Percentiles rank a stretch among this genome's conserved stretches.
Evolutionary conservation across 2,329 filamentous ascomycete species (phyloP).

Genomic region (Colletotrichum tofieldiae): DNA sequence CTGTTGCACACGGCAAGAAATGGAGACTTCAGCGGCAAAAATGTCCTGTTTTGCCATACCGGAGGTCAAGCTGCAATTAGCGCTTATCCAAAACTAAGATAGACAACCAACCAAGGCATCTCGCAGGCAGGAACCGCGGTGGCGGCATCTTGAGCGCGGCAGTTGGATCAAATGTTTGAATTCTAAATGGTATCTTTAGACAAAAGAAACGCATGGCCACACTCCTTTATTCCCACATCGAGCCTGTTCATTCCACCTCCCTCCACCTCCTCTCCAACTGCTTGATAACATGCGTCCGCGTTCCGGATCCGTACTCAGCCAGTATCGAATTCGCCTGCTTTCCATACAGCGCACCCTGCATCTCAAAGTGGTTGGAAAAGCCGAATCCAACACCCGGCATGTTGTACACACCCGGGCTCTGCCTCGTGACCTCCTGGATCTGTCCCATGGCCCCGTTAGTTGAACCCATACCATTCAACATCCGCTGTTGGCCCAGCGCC

Average conservation of each 20-base stretch:
- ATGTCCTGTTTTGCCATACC: conserved; percentile 42
- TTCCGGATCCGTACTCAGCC: conserved; percentile 37
- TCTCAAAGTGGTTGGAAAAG: conserved; percentile 49
- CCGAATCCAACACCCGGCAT: conserved; percentile 48
- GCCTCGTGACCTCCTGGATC: conserved; percentile 35
- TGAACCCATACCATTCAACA: conserved; percentile 47
- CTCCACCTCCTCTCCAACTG: conserved; percentile 54
- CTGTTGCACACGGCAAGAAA: conserved; percentile 29
- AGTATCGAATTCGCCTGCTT: conserved; percentile 48
- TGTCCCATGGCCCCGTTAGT: conserved; percentile 48
- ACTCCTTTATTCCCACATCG: no score
- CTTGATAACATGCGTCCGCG: conserved; percentile 44
- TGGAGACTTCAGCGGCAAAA: conserved; percentile 23
- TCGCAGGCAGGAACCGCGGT: not conserved
- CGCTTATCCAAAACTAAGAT: conserved; percentile 28
- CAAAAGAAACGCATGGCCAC: conserved; percentile 3
- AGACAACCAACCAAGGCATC: not conserved
- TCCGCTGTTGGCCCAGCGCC: conserved; percentile 47
- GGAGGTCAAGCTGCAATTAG: conserved; percentile 40
- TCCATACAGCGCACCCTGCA: conserved; percentile 51
- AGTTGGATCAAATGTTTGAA: not conserved
- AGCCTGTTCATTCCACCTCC: conserved; percentile 52
- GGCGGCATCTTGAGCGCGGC: no score
- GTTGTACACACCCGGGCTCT: not conserved
- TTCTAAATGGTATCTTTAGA: conserved; percentile 38